phyloP scores from a whole-genome alignment of 139 green algal genomes.

The Haematococcus lacustris region DNA sequence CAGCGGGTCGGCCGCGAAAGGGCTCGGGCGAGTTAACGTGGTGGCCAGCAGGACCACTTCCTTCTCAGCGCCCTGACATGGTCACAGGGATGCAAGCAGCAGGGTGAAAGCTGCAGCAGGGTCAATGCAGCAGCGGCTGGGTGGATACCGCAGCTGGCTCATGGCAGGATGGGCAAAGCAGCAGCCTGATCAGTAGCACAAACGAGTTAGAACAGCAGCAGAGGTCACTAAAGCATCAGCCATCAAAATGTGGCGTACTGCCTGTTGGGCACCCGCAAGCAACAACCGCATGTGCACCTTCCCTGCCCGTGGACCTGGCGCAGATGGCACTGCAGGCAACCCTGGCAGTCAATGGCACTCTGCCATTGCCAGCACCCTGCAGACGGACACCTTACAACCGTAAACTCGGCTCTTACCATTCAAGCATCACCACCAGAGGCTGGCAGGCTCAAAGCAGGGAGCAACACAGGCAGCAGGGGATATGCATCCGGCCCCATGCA shows the following conservation, averaged over 20 bases:
- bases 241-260: background rate
- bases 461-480: too few species aligned
- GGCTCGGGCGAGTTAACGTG: constrained; percentile 33
- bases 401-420: background rate
- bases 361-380: too few species aligned
- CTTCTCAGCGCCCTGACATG: constrained; percentile 64
- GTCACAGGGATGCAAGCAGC: background rate
- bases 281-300: too few species aligned
- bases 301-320: too few species aligned
- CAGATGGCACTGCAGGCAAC: too few species aligned
- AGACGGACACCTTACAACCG: too few species aligned
- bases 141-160: too few species aligned
- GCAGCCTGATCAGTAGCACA: background rate
- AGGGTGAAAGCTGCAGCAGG: too few species aligned
- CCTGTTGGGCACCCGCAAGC: too few species aligned
- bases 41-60: constrained; percentile 73
- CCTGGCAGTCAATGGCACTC: too few species aligned
- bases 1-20: constrained; percentile 21
- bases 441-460: background rate
- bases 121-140: too few species aligned
- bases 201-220: background rate
- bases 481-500: too few species aligned
- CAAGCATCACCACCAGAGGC: background rate
- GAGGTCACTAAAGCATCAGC: background rate
- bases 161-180: background rate